These are phyloP conservation scores for Trypanosoma vivax DNA, from an alignment of 208 protist species.

Conservation along the genomic window DNA sequence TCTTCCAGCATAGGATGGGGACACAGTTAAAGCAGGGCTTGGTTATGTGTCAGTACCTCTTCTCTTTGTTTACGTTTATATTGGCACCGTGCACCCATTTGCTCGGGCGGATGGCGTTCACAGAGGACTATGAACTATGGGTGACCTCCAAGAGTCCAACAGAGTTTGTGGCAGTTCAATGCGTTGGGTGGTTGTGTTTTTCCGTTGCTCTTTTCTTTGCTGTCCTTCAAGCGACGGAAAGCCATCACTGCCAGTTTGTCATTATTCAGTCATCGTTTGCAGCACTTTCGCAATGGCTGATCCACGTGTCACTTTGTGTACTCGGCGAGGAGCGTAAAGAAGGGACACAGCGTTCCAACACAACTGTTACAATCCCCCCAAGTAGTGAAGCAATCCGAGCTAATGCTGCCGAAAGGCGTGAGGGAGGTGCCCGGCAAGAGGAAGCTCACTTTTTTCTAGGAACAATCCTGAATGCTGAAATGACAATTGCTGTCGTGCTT, in stretches of 20 bases:
- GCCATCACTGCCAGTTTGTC: slow-evolving; percentile 27
- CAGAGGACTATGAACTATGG: slow-evolving; percentile 53
- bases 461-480: slow-evolving; percentile 54
- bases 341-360: neutral
- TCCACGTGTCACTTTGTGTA: slow-evolving; percentile 58
- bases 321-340: slow-evolving; percentile 29
- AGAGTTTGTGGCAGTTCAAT: slow-evolving; percentile 60
- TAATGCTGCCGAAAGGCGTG: neutral
- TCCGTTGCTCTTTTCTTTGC: slow-evolving; percentile 49
- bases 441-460: slow-evolving; percentile 13
- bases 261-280: slow-evolving; percentile 34
- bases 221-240: slow-evolving; percentile 46
- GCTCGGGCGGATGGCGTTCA: slow-evolving; percentile 51
- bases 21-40: slow-evolving; percentile 15
- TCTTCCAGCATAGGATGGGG: slow-evolving; percentile 1
- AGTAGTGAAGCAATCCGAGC: neutral
- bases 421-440: neutral
- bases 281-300: slow-evolving; percentile 52
- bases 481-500: slow-evolving; percentile 52
- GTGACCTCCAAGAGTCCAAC: slow-evolving; percentile 43
- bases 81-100: slow-evolving; percentile 62
- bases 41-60: slow-evolving; percentile 22
- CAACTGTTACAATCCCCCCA: neutral
- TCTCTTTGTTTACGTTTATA: slow-evolving; percentile 42
- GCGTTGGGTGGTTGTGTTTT: slow-evolving; percentile 52